Percentiles rank a stretch among this genome's conserved stretches.
These are phyloP conservation scores for Dillenia suffruticosa DNA, from an alignment of 164 flowering plant genomes.

Conservation along the genomic window DNA sequence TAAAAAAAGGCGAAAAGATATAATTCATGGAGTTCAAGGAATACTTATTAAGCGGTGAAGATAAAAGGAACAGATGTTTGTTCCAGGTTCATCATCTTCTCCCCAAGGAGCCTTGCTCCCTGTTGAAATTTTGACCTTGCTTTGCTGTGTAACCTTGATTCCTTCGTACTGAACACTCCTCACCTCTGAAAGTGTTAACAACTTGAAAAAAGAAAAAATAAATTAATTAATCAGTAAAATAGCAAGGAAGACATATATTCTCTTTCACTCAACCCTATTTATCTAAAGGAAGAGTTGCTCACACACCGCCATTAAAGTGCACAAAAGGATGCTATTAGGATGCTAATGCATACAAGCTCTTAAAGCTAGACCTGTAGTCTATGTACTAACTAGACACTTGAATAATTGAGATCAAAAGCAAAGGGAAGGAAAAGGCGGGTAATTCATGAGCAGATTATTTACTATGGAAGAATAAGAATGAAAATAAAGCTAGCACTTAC, in stretches of 20 bases:
- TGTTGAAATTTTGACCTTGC: constrained; percentile 20
- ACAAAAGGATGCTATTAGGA: no score
- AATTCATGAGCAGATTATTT: no score
- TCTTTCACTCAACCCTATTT: background rate
- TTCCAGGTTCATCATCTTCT: constrained; percentile 35
- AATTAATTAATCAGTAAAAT: background rate
- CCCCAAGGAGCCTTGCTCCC: constrained; percentile 55
- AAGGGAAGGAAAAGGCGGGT: no score
- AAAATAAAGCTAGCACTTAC: constrained; percentile 13
- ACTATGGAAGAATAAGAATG: background rate
- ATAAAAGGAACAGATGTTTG: constrained; percentile 13
- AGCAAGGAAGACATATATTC: background rate
- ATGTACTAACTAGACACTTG: no score
- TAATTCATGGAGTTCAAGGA: no score
- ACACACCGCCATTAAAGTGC: no score
- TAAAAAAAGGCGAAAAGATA: no score
- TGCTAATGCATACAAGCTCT: no score
- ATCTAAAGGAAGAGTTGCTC: background rate
- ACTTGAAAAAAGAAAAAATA: constrained; percentile 25
- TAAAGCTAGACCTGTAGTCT: no score
- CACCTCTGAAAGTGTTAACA: constrained; percentile 27
- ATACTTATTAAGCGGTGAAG: background rate
- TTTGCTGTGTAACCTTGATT: constrained; percentile 26
- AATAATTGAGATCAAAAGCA: no score
- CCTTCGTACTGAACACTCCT: constrained; percentile 22